Conservation (phyloP, 352 stramenopile genomes). For the Aphanomyces euteiches region DNA sequence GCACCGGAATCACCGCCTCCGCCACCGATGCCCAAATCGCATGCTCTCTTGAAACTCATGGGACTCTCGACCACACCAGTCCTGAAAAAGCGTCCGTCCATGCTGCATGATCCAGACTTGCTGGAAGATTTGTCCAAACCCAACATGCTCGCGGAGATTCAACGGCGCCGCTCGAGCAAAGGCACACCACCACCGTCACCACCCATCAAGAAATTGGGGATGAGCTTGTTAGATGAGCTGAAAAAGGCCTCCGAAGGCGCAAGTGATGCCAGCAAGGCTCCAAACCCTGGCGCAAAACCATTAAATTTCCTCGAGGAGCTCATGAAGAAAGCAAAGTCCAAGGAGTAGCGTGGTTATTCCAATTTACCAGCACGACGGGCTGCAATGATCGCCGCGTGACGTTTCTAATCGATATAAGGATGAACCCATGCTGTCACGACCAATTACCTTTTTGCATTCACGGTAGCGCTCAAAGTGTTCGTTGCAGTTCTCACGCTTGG, state of each 20-base stretch:
- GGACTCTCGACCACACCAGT: slow-evolving; percentile 25
- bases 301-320: slow-evolving; percentile 42
- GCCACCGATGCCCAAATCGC: slow-evolving; percentile 43
- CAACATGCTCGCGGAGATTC: slow-evolving; percentile 28
- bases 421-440: neutral
- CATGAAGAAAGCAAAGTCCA: slow-evolving; percentile 36
- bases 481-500: slow-evolving; percentile 19
- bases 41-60: slow-evolving; percentile 48
- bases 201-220: slow-evolving; percentile 30
- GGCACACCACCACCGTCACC: slow-evolving; percentile 30
- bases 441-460: slow-evolving; percentile 29
- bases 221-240: slow-evolving; percentile 54
- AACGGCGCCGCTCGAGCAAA: slow-evolving; percentile 6
- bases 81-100: slow-evolving; percentile 25
- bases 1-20: neutral
- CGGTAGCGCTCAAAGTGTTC: slow-evolving; percentile 30
- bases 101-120: slow-evolving; percentile 23
- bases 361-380: slow-evolving; percentile 25
- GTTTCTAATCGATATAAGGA: slow-evolving; percentile 2
- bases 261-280: neutral
- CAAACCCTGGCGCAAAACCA: neutral
- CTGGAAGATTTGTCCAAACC: slow-evolving; percentile 28
- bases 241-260: slow-evolving; percentile 34
- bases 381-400: slow-evolving; percentile 25
- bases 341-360: slow-evolving; percentile 31